Conservation (phyloP, 2,329 filamentous ascomycete genomes). For the Truncatella angustata region DNA sequence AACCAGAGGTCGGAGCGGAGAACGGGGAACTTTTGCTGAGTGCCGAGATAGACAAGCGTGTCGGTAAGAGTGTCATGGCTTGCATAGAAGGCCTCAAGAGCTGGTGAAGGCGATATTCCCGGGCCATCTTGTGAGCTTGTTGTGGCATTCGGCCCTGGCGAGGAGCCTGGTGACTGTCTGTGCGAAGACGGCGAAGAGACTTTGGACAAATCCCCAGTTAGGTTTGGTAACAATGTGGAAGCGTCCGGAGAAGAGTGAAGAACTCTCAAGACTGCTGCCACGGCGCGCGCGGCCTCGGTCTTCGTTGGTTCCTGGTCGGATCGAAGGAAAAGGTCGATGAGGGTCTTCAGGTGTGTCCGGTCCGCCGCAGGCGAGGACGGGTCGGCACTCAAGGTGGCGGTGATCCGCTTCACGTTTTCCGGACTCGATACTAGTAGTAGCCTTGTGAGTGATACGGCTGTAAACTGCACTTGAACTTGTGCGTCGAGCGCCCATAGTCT, state of each 20-base stretch:
- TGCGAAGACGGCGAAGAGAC: not conserved
- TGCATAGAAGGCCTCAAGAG: slow-evolving; percentile 39
- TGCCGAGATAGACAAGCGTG: slow-evolving; percentile 51
- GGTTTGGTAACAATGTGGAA: slow-evolving; percentile 21
- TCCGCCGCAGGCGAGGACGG: slow-evolving; percentile 19
- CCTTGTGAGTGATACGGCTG: slow-evolving; percentile 56
- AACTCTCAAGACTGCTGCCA: slow-evolving; percentile 51
- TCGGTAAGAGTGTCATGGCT: slow-evolving; percentile 39
- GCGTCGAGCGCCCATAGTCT: slow-evolving; percentile 53
- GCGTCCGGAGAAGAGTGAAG: slow-evolving; percentile 42
- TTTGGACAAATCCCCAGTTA: not conserved
- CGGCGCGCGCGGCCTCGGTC: slow-evolving; percentile 57
- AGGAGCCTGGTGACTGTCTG: not conserved
- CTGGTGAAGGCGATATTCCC: not conserved
- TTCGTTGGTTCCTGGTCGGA: slow-evolving; percentile 54
- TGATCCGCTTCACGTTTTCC: slow-evolving; percentile 50
- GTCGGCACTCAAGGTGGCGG: slow-evolving; percentile 36
- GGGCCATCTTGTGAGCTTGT: not conserved
- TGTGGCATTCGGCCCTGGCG: not conserved
- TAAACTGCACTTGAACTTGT: slow-evolving; percentile 58
- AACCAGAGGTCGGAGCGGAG: slow-evolving; percentile 63
- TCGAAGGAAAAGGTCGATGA: slow-evolving; percentile 39
- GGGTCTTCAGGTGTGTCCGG: slow-evolving; percentile 32
- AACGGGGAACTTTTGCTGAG: slow-evolving; percentile 57
- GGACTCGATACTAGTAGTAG: slow-evolving; percentile 54